phyloP scores from a whole-genome alignment of 352 stramenopile species.

The Phytopythium aichiense region DNA sequence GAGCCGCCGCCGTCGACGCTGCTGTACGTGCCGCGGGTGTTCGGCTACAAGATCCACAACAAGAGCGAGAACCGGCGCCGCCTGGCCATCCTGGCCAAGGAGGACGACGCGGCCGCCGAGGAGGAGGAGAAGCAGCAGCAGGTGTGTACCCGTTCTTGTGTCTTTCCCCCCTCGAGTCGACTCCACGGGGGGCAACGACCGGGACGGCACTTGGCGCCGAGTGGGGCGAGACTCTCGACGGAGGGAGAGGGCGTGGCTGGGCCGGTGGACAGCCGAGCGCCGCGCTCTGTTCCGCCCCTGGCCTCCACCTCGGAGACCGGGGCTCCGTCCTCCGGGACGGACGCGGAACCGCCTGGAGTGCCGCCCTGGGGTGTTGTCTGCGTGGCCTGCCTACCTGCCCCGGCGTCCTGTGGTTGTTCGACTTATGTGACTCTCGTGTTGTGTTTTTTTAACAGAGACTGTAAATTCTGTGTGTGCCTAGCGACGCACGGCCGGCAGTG shows the following conservation, averaged over 20 bases:
- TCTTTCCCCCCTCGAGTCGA: constrained; percentile 7
- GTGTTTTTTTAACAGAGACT: constrained; percentile 91
- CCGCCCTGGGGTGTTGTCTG: constrained; percentile 31
- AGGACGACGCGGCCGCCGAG: constrained; percentile 39
- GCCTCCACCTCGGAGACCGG: not conserved
- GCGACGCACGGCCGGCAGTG: constrained; percentile 68
- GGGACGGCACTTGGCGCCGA: constrained; percentile 17
- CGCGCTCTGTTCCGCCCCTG: not conserved
- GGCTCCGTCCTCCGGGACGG: constrained; percentile 13
- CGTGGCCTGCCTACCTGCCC: constrained; percentile 30
- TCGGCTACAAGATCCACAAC: constrained; percentile 92
- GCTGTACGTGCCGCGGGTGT: constrained; percentile 88
- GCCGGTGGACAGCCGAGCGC: not conserved
- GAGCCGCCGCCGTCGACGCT: constrained; percentile 78
- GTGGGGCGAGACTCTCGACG: constrained; percentile 6
- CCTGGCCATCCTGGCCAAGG: constrained; percentile 73
- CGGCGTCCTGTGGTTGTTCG: constrained; percentile 56
- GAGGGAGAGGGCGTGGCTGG: not conserved
- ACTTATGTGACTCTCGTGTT: constrained; percentile 87
- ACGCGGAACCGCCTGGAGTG: constrained; percentile 7
- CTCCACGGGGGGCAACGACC: not conserved
- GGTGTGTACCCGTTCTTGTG: constrained; percentile 25
- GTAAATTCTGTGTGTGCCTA: constrained; percentile 89
- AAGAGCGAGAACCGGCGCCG: constrained; percentile 80
- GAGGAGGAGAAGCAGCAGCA: constrained; percentile 63